Evolutionary conservation across 192 early-diverging fungal species (phyloP), one percentile per base, ranked within the genome.

Genomic region (Coemansia sp.): DNA sequence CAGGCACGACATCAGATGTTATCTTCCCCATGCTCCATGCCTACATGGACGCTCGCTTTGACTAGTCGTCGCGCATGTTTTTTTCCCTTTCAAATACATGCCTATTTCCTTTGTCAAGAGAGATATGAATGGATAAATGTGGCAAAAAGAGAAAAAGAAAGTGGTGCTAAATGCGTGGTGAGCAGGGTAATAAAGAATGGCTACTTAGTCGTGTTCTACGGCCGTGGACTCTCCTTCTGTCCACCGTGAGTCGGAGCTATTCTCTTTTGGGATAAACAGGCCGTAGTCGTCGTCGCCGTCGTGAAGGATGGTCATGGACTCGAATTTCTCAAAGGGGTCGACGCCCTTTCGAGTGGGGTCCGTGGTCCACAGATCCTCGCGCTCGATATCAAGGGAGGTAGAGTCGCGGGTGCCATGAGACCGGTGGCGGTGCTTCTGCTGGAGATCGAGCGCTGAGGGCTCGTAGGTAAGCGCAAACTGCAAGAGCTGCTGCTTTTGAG

Each of bases 1-100:
- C 63, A 3, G 95, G 94, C 27, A 74, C 81, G 4, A 96, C 95
- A 7, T 95, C 92, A 14, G 96, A 95, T 56, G 84, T 91, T 65
- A 95, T 98, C 69, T 95, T 89, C 74, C 96, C 95, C 5, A 83
- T 92, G 80, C 87, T 98, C 53, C 46, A 74, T 19, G 56, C 50
- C 18, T 72, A 61, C 46, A 57, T 82, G 29, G 65, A 73, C 55
- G 67, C 67, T 39, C 67, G 68, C 32, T 72, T 78, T 36, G 65
- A 72, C 36, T 78, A 52, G 56, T 46, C 29, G 29, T 32, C 38
- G 38, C 38, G 7, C 7, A 32, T 2, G 3, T 32, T 32, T 32
- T 7, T 32, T 4, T 2, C 29, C 7, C n/a, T n/a, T n/a, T n/a
- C n/a, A n/a, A n/a, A n/a, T n/a, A n/a, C n/a, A n/a, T n/a, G n/a